phyloP scores from a whole-genome alignment of 208 protist species.

The Wallacemonas sp. region DNA sequence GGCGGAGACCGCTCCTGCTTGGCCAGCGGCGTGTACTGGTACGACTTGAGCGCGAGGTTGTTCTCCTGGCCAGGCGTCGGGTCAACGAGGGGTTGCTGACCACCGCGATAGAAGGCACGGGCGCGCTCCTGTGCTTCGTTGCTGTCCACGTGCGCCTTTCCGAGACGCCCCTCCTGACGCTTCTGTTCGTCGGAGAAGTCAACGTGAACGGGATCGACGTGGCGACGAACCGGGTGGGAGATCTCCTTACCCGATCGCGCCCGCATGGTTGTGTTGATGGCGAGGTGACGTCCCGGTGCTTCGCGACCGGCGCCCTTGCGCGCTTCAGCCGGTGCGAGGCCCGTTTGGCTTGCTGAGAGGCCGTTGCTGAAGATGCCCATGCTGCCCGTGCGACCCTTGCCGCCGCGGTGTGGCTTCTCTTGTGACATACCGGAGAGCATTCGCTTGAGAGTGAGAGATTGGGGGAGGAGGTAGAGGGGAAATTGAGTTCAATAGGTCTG shows the following conservation, averaged over 20 bases:
- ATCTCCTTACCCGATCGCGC: background rate
- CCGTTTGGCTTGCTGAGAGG: conserved; percentile 22
- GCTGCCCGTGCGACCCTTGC: conserved; percentile 10
- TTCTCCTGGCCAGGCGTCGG: conserved; percentile 31
- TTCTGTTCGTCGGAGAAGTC: conserved; percentile 71
- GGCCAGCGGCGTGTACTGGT: conserved; percentile 43
- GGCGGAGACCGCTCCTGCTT: conserved; percentile 12
- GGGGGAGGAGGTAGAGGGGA: too few species aligned
- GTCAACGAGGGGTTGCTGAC: conserved; percentile 16
- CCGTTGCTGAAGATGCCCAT: conserved; percentile 21
- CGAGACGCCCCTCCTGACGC: conserved; percentile 57
- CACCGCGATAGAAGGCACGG: conserved; percentile 32
- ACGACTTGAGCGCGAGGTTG: conserved; percentile 51
- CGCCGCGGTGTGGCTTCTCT: conserved; percentile 11
- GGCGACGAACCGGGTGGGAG: conserved; percentile 24
- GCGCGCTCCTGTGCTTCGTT: conserved; percentile 28
- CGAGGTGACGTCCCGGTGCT: background rate
- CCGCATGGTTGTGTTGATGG: conserved; percentile 3
- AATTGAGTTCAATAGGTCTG: too few species aligned
- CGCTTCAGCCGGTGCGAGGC: conserved; percentile 28
- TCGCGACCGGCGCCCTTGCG: conserved; percentile 5
- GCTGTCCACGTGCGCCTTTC: conserved; percentile 35
- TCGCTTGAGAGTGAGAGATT: too few species aligned
- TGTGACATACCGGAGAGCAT: conserved; percentile 14
- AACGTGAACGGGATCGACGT: conserved; percentile 59